A percentile compares a stretch with the other conserved stretches of the same genome.
phyloP scores from a whole-genome alignment of 345 rosid genomes.

The Aquilaria malaccensis region DNA sequence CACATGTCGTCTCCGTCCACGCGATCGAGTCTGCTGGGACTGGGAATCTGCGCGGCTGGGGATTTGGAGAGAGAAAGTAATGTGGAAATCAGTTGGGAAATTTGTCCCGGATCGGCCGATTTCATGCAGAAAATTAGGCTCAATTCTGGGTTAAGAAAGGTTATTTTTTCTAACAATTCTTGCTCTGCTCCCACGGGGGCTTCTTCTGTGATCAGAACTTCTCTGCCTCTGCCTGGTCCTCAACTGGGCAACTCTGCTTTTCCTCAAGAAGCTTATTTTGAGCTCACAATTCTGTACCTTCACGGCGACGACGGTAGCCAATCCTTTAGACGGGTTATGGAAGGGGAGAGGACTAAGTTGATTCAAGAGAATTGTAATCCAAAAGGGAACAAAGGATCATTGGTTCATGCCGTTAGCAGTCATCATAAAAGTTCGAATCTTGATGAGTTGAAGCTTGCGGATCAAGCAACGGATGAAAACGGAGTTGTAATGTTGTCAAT shows the following conservation, averaged over 20 bases:
- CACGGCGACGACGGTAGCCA: slow-evolving; percentile 12
- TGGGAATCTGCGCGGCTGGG: slow-evolving; percentile 50
- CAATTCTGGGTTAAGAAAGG: slow-evolving; percentile 37
- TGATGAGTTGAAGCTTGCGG: slow-evolving; percentile 36
- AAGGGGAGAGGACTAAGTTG: slow-evolving; percentile 63
- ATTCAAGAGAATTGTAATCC: slow-evolving; percentile 33
- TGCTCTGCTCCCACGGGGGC: slow-evolving; percentile 20
- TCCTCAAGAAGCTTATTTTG: slow-evolving; percentile 92
- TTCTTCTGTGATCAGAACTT: slow-evolving; percentile 55
- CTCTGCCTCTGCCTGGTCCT: slow-evolving; percentile 88
- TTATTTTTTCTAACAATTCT: slow-evolving; percentile 8
- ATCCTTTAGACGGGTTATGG: slow-evolving; percentile 21
- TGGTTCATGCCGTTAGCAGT: slow-evolving; percentile 25
- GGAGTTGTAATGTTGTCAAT: slow-evolving; percentile 39
- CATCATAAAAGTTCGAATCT: slow-evolving; percentile 11
- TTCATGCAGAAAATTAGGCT: slow-evolving; percentile 73
- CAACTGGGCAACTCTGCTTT: slow-evolving; percentile 63
- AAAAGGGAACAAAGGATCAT: slow-evolving; percentile 38
- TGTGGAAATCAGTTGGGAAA: slow-evolving; percentile 75
- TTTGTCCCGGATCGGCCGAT: slow-evolving; percentile 65
- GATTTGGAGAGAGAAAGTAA: slow-evolving; percentile 34
- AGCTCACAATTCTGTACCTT: slow-evolving; percentile 51
- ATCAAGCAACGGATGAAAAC: slow-evolving; percentile 22
- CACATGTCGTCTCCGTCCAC: slow-evolving; percentile 30
- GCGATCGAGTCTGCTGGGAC: slow-evolving; percentile 38